These are phyloP conservation scores for Aspergillus ochraceus DNA, from an alignment of 2,329 filamentous ascomycete species.

Conservation along the genomic window DNA sequence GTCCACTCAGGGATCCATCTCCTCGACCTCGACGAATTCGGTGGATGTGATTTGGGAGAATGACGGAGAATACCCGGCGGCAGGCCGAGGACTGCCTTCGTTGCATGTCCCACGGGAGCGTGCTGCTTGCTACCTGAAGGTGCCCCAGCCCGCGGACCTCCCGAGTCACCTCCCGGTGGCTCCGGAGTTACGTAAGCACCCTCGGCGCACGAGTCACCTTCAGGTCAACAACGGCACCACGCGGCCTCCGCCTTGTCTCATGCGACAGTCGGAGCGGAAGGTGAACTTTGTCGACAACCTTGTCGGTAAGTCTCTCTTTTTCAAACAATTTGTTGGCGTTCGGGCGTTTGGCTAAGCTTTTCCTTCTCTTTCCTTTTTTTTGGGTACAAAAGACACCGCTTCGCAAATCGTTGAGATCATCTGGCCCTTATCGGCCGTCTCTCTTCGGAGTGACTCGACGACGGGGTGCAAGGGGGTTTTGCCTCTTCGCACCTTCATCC, in stretches of 20 bases:
- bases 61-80: slow-evolving; percentile 31
- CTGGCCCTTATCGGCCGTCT: slow-evolving; percentile 85
- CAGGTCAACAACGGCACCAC: slow-evolving; percentile 44
- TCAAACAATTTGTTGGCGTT: neutral
- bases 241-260: slow-evolving; percentile 70
- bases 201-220: slow-evolving; percentile 54
- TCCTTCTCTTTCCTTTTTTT: neutral
- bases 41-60: slow-evolving; percentile 54
- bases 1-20: slow-evolving; percentile 69
- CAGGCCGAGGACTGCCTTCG: slow-evolving; percentile 26
- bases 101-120: slow-evolving; percentile 24
- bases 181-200: slow-evolving; percentile 49
- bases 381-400: slow-evolving; percentile 72
- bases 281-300: slow-evolving; percentile 94
- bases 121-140: slow-evolving; percentile 22
- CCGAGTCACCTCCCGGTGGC: slow-evolving; percentile 36
- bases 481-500: slow-evolving; percentile 91
- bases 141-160: slow-evolving; percentile 32
- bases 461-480: slow-evolving; percentile 73
- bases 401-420: slow-evolving; percentile 97
- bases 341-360: neutral
- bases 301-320: slow-evolving; percentile 75
- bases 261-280: slow-evolving; percentile 89
- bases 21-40: slow-evolving; percentile 64
- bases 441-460: slow-evolving; percentile 68